These are phyloP conservation scores for Pholiota conissans DNA, from an alignment of 768 basidiomycete genomes.

Conservation along the genomic window DNA sequence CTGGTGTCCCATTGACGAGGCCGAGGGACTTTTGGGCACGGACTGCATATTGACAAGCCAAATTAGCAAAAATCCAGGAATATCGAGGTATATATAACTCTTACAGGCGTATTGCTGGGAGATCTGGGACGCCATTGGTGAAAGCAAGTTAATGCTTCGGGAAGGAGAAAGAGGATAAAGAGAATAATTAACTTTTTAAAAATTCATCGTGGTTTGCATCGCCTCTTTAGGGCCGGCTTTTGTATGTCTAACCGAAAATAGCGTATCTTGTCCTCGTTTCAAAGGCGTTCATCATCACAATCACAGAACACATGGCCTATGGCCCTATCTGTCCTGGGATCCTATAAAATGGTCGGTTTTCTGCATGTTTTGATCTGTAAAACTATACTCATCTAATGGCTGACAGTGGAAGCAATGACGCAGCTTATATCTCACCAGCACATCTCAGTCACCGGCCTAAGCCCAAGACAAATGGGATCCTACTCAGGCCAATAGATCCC, in stretches of 20 bases:
- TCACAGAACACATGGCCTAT: background rate
- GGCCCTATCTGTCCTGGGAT: too few relatives aligned
- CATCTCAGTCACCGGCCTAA: too few relatives aligned
- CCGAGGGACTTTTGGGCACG: slow-evolving; percentile 94
- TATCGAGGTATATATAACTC: too few relatives aligned
- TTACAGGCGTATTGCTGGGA: slow-evolving; percentile 86
- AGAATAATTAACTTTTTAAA: slow-evolving; percentile 16
- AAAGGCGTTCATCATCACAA: background rate
- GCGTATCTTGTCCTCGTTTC: background rate
- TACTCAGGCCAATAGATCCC: too few relatives aligned
- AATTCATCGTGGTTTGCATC: slow-evolving; percentile 19
- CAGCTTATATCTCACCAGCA: too few relatives aligned
- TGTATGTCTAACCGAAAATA: background rate
- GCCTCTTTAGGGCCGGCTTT: slow-evolving; percentile 12
- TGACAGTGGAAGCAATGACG: too few relatives aligned
- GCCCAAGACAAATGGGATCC: too few relatives aligned
- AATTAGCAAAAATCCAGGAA: slow-evolving; percentile 1
- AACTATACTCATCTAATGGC: too few relatives aligned
- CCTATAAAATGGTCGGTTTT: too few relatives aligned
- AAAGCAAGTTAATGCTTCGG: slow-evolving; percentile 87
- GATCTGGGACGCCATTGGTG: slow-evolving; percentile 66
- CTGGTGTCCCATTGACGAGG: slow-evolving; percentile 79
- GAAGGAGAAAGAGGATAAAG: slow-evolving; percentile 30
- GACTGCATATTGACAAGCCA: slow-evolving; percentile 43
- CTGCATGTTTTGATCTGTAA: too few relatives aligned